Evolutionary conservation across 345 rosid genomes (phyloP).

Genomic region (Sisymbrium altissimum): DNA sequence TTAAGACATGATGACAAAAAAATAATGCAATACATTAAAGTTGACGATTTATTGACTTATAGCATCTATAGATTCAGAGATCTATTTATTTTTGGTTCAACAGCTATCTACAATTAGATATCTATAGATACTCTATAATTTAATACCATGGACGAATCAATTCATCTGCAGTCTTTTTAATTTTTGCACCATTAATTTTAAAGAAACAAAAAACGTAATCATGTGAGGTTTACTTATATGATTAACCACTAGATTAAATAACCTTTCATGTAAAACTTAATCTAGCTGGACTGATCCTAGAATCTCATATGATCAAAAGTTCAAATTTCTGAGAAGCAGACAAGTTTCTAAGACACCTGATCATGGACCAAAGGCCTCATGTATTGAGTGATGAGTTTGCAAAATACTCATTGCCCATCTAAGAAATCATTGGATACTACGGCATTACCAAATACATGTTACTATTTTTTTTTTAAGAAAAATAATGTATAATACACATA

Average conservation of each 20-base stretch:
- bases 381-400: conserved; percentile 9
- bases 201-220: background rate
- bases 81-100: background rate
- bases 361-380: conserved; percentile 3
- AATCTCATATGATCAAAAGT: background rate
- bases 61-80: conserved; percentile 9
- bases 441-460: background rate
- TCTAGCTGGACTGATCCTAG: background rate
- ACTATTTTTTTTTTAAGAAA: background rate
- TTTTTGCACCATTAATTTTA: background rate
- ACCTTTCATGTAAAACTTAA: background rate
- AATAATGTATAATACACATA: background rate
- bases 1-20: background rate
- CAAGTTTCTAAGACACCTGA: conserved; percentile 2
- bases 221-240: background rate
- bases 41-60: conserved; percentile 17
- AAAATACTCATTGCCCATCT: conserved; percentile 1
- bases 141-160: background rate
- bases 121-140: background rate
- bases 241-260: background rate
- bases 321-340: background rate
- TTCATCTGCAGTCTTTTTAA: background rate
- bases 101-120: background rate
- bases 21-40: conserved; percentile 3
- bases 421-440: conserved; percentile 2